These are phyloP conservation scores for Pyronema domesticum DNA, from an alignment of 495 filamentous ascomycete genomes.

Conservation along the genomic window DNA sequence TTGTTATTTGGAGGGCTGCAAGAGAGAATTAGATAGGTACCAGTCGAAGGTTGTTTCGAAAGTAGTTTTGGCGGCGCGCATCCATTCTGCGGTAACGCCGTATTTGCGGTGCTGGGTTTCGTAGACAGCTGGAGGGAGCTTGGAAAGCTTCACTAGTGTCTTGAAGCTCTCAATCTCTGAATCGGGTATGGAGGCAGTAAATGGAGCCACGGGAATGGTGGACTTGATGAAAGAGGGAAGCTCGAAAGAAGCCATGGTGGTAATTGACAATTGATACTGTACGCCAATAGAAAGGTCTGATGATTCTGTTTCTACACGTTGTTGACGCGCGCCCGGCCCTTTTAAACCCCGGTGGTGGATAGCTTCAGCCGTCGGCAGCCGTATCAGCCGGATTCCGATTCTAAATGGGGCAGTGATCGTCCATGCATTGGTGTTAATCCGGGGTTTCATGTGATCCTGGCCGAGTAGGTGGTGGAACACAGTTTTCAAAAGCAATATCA, in stretches of 20 bases:
- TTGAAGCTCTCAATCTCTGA: constrained; percentile 32
- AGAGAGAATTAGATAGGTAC: constrained; percentile 14
- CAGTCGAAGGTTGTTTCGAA: constrained; percentile 29
- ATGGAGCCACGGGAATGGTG: constrained; percentile 11
- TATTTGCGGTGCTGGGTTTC: constrained; percentile 35
- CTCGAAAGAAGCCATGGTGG: background rate
- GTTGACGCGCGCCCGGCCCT: no score
- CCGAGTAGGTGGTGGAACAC: no score
- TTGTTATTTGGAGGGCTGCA: background rate
- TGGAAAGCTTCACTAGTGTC: constrained; percentile 34
- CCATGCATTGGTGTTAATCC: no score
- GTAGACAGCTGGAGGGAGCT: constrained; percentile 34
- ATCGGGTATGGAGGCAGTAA: constrained; percentile 27
- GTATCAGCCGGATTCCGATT: no score
- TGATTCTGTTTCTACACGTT: no score
- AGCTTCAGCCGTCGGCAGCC: no score
- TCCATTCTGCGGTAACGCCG: constrained; percentile 41
- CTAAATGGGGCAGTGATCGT: no score
- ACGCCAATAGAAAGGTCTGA: no score
- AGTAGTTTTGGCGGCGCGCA: constrained; percentile 32
- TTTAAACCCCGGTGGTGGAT: no score
- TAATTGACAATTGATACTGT: no score
- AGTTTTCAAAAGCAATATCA: no score
- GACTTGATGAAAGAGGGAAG: background rate
- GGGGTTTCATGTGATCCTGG: no score